Evolutionary conservation across 768 basidiomycete species (phyloP).

Genomic region (Tricholoma hemisulphureum): DNA sequence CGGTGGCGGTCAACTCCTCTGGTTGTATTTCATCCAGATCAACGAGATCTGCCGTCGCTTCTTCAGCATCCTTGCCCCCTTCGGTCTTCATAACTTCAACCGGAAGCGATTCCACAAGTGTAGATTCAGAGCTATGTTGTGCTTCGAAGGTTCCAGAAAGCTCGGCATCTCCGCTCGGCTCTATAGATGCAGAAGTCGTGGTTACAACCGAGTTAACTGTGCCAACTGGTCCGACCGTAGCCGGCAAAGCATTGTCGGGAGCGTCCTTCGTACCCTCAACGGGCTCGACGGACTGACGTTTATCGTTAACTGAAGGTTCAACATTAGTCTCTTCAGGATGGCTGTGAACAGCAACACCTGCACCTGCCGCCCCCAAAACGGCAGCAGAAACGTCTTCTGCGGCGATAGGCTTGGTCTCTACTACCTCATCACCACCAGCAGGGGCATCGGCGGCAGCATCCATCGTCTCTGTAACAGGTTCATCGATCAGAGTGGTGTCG

Average conservation of each 20-base stretch:
- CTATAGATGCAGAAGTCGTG: not conserved
- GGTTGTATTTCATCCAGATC: not conserved
- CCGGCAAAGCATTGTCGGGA: not conserved
- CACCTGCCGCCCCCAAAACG: not conserved
- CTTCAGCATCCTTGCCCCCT: not conserved
- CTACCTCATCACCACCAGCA: not conserved
- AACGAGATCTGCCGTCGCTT: not conserved
- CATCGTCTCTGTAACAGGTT: slow-evolving; percentile 2
- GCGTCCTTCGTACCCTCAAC: not conserved
- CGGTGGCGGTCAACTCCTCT: not conserved
- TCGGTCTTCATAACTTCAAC: not conserved
- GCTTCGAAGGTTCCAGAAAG: not conserved
- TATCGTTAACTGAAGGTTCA: not conserved
- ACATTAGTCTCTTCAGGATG: not conserved
- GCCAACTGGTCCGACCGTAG: not conserved
- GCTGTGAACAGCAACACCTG: not conserved
- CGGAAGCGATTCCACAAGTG: not conserved
- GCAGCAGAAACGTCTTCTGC: not conserved
- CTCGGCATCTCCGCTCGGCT: not conserved
- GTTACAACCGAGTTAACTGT: not conserved
- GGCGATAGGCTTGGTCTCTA: not conserved
- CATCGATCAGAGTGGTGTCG: not conserved
- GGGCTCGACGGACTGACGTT: not conserved
- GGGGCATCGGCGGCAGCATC: not conserved
- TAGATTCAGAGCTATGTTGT: not conserved